These are phyloP conservation scores for Aspergillus panamensis DNA, from an alignment of 495 filamentous ascomycete species.

Conservation along the genomic window DNA sequence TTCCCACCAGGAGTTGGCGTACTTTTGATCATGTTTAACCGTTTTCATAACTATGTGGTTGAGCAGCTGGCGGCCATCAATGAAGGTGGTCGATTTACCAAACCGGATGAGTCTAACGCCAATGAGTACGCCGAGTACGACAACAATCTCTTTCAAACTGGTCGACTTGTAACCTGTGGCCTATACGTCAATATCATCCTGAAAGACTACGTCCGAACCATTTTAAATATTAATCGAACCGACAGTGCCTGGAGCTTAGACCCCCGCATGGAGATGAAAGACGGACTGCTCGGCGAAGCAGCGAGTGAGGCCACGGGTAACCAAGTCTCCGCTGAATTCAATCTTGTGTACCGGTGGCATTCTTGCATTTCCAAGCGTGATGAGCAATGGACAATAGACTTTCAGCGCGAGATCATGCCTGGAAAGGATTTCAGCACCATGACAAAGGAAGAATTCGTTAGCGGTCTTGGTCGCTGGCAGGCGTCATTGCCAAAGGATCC, in stretches of 20 bases:
- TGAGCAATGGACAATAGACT: slow-evolving; percentile 67
- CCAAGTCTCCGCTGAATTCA: slow-evolving; percentile 76
- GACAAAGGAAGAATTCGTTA: slow-evolving; percentile 53
- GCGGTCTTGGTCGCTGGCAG: slow-evolving; percentile 59
- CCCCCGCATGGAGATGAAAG: slow-evolving; percentile 56
- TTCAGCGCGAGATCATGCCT: slow-evolving; percentile 61
- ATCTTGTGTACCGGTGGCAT: slow-evolving; percentile 75
- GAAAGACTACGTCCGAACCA: slow-evolving; percentile 78
- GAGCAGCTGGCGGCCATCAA: slow-evolving; percentile 59
- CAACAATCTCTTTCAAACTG: slow-evolving; percentile 74
- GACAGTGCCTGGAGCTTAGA: slow-evolving; percentile 72
- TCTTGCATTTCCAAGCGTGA: slow-evolving; percentile 70
- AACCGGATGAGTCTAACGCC: slow-evolving; percentile 43
- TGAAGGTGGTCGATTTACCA: slow-evolving; percentile 54
- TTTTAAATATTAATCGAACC: slow-evolving; percentile 71
- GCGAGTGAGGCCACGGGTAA: slow-evolving; percentile 55
- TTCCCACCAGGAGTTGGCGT: slow-evolving; percentile 82
- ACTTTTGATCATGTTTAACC: slow-evolving; percentile 67
- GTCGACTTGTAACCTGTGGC: slow-evolving; percentile 67
- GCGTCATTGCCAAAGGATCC: slow-evolving; percentile 58
- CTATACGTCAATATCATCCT: slow-evolving; percentile 76
- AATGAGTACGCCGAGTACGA: slow-evolving; percentile 64
- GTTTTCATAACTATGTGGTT: slow-evolving; percentile 74
- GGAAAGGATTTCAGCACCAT: slow-evolving; percentile 48
- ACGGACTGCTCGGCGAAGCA: slow-evolving; percentile 35